phyloP scores from a whole-genome alignment of 306 rosid genomes.

The Begonia masoniana region DNA sequence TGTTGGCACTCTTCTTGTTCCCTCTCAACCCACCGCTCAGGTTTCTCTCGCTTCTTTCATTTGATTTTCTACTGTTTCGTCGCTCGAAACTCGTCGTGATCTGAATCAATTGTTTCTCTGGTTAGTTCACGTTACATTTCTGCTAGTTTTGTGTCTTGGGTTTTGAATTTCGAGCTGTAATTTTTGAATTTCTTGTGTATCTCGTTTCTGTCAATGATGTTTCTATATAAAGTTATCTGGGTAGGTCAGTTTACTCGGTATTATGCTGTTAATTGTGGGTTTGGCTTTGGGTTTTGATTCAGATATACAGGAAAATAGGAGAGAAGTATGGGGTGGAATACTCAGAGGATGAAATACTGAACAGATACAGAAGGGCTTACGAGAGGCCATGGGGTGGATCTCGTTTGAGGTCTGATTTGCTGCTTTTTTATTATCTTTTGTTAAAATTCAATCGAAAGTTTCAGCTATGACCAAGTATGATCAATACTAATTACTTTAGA shows the following conservation, averaged over 20 bases:
- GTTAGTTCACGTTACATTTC: background rate
- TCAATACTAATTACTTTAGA: no score
- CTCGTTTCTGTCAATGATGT: background rate
- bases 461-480: no score
- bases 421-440: background rate
- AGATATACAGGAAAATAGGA: conserved; percentile 77
- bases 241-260: no score
- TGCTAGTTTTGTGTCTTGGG: background rate
- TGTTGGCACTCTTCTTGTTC: conserved; percentile 84
- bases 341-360: conserved; percentile 75
- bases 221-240: background rate
- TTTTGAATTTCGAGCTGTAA: background rate
- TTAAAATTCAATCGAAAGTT: no score
- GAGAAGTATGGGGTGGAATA: conserved; percentile 83
- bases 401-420: conserved; percentile 59
- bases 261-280: background rate
- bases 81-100: background rate
- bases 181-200: background rate
- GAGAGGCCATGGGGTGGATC: conserved; percentile 93
- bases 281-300: conserved; percentile 2
- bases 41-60: conserved; percentile 15
- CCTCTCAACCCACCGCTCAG: conserved; percentile 98
- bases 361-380: conserved; percentile 84
- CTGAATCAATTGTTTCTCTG: background rate
- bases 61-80: background rate